phyloP scores from a whole-genome alignment of 257 asterid genomes.

The Galeopsis tetrahit region DNA sequence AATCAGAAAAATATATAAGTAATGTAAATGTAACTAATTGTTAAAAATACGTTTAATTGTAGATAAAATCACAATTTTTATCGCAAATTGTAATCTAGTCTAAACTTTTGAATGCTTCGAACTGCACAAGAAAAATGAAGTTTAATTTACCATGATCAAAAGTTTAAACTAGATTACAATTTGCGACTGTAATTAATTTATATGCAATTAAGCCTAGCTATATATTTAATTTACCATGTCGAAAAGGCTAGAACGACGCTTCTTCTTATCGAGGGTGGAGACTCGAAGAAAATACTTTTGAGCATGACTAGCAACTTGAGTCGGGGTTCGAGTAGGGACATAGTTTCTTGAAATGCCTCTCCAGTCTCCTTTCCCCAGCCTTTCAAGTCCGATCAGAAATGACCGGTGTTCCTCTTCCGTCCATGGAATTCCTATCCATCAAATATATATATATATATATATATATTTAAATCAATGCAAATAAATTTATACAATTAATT shows the following conservation, averaged over 20 bases:
- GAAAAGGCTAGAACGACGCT: constrained; percentile 76
- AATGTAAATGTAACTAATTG: too few species aligned
- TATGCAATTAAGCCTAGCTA: too few species aligned
- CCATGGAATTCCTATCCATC: constrained; percentile 71
- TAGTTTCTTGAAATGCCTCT: constrained; percentile 79
- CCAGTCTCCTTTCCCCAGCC: constrained; percentile 87
- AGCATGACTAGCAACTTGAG: constrained; percentile 91
- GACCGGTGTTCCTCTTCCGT: constrained; percentile 77
- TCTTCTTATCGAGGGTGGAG: constrained; percentile 49
- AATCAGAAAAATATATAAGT: not conserved
- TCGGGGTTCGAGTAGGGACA: constrained; percentile 75
- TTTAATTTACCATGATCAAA: too few species aligned
- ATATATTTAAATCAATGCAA: too few species aligned
- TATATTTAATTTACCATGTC: constrained; percentile 56
- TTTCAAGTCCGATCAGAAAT: constrained; percentile 67
- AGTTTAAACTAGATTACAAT: too few species aligned
- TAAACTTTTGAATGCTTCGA: too few species aligned
- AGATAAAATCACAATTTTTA: too few species aligned
- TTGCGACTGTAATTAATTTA: too few species aligned
- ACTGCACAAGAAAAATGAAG: too few species aligned
- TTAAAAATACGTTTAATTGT: too few species aligned
- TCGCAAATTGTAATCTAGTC: too few species aligned
- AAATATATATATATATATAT: too few species aligned
- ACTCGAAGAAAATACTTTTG: constrained; percentile 78
- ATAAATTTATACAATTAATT: not conserved